A percentile compares a stretch with the other conserved stretches of the same genome.
These are phyloP conservation scores for Exidia glandulosa DNA, from an alignment of 768 basidiomycete genomes.

Conservation along the genomic window DNA sequence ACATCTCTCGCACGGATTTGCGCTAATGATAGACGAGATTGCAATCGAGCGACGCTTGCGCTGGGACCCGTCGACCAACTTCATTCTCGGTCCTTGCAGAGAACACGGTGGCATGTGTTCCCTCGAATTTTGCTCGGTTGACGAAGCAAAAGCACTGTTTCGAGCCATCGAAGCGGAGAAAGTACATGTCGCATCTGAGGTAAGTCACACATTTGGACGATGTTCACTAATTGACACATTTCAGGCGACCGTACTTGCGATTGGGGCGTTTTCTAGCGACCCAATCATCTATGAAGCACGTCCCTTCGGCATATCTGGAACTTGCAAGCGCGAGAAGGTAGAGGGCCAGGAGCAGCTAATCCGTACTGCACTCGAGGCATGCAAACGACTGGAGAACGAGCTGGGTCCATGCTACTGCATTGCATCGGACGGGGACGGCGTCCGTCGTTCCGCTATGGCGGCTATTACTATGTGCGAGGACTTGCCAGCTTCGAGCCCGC, in stretches of 20 bases:
- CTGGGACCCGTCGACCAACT: slow-evolving; percentile 14
- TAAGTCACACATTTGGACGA: neutral
- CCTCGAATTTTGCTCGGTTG: slow-evolving; percentile 9
- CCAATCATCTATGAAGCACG: slow-evolving; percentile 14
- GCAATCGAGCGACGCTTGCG: slow-evolving; percentile 10
- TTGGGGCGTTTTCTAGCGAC: slow-evolving; percentile 12
- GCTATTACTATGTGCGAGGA: slow-evolving; percentile 12
- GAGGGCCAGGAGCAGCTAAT: slow-evolving; percentile 13
- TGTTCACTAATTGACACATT: neutral
- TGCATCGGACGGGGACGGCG: slow-evolving; percentile 20
- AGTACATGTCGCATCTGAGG: slow-evolving; percentile 5
- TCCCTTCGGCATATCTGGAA: slow-evolving; percentile 14
- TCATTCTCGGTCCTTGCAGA: slow-evolving; percentile 13
- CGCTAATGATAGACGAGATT: slow-evolving; percentile 15
- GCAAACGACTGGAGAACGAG: neutral
- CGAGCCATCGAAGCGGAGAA: slow-evolving; percentile 4
- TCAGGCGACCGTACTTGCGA: slow-evolving; percentile 16
- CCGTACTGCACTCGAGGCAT: slow-evolving; percentile 7
- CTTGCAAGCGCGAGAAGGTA: slow-evolving; percentile 17
- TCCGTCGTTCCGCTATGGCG: slow-evolving; percentile 16
- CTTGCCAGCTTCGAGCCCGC: slow-evolving; percentile 12
- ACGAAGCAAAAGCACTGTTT: slow-evolving; percentile 2
- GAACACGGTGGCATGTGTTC: slow-evolving; percentile 9
- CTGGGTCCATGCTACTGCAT: slow-evolving; percentile 5
- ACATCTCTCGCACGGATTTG: neutral